Percentiles rank a stretch among this genome's conserved stretches.
These are phyloP conservation scores for Martiniozyma asiatica DNA, from an alignment of 1,139 yeast species.

Conservation along the genomic window DNA sequence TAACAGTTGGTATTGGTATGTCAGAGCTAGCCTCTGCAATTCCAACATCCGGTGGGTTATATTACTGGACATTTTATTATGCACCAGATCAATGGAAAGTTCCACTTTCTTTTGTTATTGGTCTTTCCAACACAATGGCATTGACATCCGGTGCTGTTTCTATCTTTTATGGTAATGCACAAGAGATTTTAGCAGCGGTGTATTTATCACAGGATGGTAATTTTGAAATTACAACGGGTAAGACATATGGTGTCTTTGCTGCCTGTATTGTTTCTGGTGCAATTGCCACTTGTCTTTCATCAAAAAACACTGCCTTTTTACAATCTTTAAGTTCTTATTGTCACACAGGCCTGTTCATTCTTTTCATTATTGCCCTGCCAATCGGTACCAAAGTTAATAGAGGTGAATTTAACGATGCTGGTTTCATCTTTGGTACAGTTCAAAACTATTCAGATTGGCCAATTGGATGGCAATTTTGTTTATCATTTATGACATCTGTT, in stretches of 20 bases:
- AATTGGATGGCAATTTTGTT: constrained; percentile 52
- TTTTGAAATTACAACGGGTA: constrained; percentile 34
- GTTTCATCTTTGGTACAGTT: constrained; percentile 43
- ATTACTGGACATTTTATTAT: constrained; percentile 43
- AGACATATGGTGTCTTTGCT: constrained; percentile 43
- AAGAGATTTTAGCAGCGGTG: constrained; percentile 40
- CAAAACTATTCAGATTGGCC: constrained; percentile 48
- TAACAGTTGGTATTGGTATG: constrained; percentile 41
- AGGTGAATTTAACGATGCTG: constrained; percentile 27
- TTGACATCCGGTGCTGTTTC: constrained; percentile 47
- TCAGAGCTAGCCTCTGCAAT: constrained; percentile 53
- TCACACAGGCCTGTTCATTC: constrained; percentile 40
- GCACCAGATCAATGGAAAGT: constrained; percentile 34
- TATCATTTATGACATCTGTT: constrained; percentile 53
- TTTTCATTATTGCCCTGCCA: constrained; percentile 60
- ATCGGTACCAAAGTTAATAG: constrained; percentile 29
- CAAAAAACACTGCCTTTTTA: constrained; percentile 40
- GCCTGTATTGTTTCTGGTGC: constrained; percentile 38
- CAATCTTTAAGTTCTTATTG: constrained; percentile 48
- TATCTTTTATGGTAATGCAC: constrained; percentile 48
- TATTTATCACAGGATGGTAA: constrained; percentile 35
- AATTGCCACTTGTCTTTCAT: constrained; percentile 35
- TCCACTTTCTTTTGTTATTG: constrained; percentile 35
- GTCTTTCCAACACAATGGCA: constrained; percentile 47
- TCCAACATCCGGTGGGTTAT: constrained; percentile 64